Conservation (phyloP, 306 rosid genomes). For the Carpinus viminea region DNA sequence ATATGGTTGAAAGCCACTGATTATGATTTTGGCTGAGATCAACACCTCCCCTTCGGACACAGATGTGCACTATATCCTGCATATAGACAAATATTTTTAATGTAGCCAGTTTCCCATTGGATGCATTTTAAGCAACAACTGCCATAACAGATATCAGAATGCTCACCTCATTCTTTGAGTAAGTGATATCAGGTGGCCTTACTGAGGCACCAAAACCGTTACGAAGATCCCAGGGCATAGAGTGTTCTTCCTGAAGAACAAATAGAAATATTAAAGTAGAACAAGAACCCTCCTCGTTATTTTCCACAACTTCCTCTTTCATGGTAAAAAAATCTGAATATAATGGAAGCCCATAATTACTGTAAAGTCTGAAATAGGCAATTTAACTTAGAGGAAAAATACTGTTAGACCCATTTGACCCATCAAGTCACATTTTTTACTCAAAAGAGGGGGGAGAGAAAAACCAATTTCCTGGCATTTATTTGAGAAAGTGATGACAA, state of each 20-base stretch:
- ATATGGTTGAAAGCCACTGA: conserved; percentile 84
- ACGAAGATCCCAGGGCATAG: conserved; percentile 32
- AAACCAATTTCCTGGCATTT: background rate
- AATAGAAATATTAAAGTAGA: conserved; percentile 1
- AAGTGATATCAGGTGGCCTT: conserved; percentile 45
- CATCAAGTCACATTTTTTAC: background rate
- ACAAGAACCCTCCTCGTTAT: background rate
- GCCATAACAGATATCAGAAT: conserved; percentile 5
- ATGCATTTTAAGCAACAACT: conserved; percentile 9
- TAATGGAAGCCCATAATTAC: background rate
- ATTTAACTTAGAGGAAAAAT: background rate
- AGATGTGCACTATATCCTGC: conserved; percentile 61
- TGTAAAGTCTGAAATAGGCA: background rate
- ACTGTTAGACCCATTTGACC: background rate
- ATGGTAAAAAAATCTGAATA: background rate
- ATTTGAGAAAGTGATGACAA: background rate
- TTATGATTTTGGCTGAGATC: conserved; percentile 63
- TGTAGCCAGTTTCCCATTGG: conserved; percentile 12
- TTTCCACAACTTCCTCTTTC: background rate
- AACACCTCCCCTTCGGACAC: conserved; percentile 73
- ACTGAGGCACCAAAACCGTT: conserved; percentile 36
- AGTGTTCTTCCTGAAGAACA: conserved; percentile 51
- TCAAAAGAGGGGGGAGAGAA: background rate
- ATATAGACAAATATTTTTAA: conserved; percentile 8
- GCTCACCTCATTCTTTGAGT: conserved; percentile 73